Conservation (phyloP, 2,329 filamentous ascomycete genomes). For the Hymenotorrendiella dingleyae region DNA sequence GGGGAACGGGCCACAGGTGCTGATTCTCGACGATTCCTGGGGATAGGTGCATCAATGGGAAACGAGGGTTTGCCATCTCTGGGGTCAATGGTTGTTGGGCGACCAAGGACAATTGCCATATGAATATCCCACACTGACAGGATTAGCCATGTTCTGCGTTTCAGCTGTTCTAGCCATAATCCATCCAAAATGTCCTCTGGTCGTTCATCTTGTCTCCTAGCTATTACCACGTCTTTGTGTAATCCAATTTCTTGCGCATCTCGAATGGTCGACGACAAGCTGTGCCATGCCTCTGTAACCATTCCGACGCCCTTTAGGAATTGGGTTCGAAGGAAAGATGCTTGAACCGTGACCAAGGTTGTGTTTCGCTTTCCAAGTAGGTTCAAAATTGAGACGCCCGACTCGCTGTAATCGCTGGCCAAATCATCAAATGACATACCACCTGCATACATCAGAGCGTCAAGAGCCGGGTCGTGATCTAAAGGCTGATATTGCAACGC, state of each 20-base stretch:
- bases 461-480: constrained; percentile 43
- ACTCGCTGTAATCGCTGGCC: constrained; percentile 55
- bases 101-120: constrained; percentile 32
- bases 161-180: constrained; percentile 51
- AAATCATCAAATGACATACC: constrained; percentile 57
- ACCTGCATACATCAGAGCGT: constrained; percentile 51
- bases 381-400: constrained; percentile 45
- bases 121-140: constrained; percentile 40
- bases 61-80: constrained; percentile 41
- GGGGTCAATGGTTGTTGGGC: constrained; percentile 44
- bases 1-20: constrained; percentile 41
- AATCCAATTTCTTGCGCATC: constrained; percentile 59
- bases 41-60: constrained; percentile 48
- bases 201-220: constrained; percentile 34
- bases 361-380: constrained; percentile 53
- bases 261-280: constrained; percentile 48
- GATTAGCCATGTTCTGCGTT: constrained; percentile 51
- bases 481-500: constrained; percentile 47
- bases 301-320: constrained; percentile 55
- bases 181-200: constrained; percentile 47
- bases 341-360: constrained; percentile 49
- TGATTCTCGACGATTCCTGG: constrained; percentile 41
- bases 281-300: constrained; percentile 46
- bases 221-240: constrained; percentile 47
- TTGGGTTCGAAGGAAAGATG: constrained; percentile 49